phyloP scores from a whole-genome alignment of 768 basidiomycete species.

The Lactarius hatsudake region DNA sequence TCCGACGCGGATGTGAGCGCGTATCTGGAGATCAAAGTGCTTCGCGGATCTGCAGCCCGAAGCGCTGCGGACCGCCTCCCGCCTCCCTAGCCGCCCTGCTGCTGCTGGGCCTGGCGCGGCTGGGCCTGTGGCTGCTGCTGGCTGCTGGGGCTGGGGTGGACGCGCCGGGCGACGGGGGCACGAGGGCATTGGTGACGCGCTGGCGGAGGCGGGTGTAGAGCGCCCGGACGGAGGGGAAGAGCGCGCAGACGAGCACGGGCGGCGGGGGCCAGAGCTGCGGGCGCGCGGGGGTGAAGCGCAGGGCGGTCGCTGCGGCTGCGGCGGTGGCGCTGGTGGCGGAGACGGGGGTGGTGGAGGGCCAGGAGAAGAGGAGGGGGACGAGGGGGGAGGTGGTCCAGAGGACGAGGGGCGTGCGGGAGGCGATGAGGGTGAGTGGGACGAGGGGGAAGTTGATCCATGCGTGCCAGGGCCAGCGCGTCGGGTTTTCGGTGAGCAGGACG shows the following conservation, averaged over 20 bases:
- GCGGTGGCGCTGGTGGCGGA: slow-evolving; percentile 8
- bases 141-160: not conserved
- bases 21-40: slow-evolving; percentile 25
- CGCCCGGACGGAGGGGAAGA: slow-evolving; percentile 32
- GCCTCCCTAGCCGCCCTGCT: not conserved
- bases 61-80: slow-evolving; percentile 27
- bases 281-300: slow-evolving; percentile 5
- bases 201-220: slow-evolving; percentile 30
- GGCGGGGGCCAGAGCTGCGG: slow-evolving; percentile 37
- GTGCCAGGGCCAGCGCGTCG: slow-evolving; percentile 70
- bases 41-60: slow-evolving; percentile 29
- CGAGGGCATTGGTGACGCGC: slow-evolving; percentile 29
- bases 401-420: slow-evolving; percentile 44
- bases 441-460: slow-evolving; percentile 73
- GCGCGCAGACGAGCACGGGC: slow-evolving; percentile 32
- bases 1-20: not conserved
- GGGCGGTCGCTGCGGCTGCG: not conserved
- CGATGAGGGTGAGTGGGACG: slow-evolving; percentile 64
- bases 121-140: not conserved
- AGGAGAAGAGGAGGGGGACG: slow-evolving; percentile 35
- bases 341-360: slow-evolving; percentile 31
- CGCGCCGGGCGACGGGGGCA: slow-evolving; percentile 23
- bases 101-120: no score
- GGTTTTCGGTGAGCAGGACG: slow-evolving; percentile 63
- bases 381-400: slow-evolving; percentile 31